These are phyloP conservation scores for Rhododendron mucronatum DNA, from an alignment of 148 eudicot genomes.

Conservation along the genomic window DNA sequence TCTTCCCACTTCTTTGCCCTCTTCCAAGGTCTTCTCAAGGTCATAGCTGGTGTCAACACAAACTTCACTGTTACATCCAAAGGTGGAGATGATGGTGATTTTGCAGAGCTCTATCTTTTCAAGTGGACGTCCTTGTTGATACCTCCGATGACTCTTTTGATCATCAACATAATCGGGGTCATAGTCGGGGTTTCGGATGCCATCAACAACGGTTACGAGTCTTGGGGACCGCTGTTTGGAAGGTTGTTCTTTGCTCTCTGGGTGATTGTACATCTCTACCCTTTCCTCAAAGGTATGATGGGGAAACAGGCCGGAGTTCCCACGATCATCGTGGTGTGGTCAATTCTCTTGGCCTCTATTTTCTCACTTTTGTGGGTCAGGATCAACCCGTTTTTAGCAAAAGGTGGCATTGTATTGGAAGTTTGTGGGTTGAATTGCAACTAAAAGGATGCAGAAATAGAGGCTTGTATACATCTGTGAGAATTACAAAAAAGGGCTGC, in stretches of 20 bases:
- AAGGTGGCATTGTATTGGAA: conserved; percentile 58
- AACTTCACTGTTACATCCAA: conserved; percentile 95
- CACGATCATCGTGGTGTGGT: conserved; percentile 71
- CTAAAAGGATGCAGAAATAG: conserved; percentile 19
- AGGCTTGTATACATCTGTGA: conserved; percentile 5
- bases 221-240: conserved; percentile 77
- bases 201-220: conserved; percentile 62
- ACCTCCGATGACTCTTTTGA: conserved; percentile 60
- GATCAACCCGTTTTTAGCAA: conserved; percentile 57
- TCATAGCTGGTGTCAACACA: conserved; percentile 89
- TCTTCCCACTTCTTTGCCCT: conserved; percentile 94
- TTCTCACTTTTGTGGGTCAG: conserved; percentile 72
- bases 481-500: conserved; percentile 16
- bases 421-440: conserved; percentile 71
- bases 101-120: conserved; percentile 66
- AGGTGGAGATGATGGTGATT: conserved; percentile 73
- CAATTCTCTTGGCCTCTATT: conserved; percentile 70
- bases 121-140: conserved; percentile 66
- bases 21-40: conserved; percentile 93
- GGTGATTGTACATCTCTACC: conserved; percentile 74
- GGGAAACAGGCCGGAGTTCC: conserved; percentile 57
- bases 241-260: conserved; percentile 62
- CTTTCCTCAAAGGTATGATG: conserved; percentile 77
- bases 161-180: conserved; percentile 60
- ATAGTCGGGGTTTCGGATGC: conserved; percentile 65